Evolutionary conservation across 2,329 filamentous ascomycete species (phyloP).

Genomic region (Neoascochyta sp.): DNA sequence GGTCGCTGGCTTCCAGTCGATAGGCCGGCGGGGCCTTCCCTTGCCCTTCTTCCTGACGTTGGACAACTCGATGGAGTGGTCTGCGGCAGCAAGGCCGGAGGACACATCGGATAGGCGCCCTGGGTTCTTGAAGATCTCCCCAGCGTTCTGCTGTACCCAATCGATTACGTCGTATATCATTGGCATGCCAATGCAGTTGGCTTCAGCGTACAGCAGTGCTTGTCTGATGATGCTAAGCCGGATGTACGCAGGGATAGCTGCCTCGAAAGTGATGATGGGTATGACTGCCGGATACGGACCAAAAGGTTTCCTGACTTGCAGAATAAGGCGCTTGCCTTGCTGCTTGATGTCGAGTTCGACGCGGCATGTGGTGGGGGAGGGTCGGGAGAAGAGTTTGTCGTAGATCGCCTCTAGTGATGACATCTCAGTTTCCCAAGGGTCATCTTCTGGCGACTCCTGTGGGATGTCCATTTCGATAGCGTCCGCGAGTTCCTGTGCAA

Average conservation of each 20-base stretch:
- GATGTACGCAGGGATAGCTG: constrained; percentile 80
- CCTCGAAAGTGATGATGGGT: constrained; percentile 66
- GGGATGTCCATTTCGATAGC: constrained; percentile 40
- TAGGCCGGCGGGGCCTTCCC: constrained; percentile 45
- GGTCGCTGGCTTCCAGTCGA: constrained; percentile 61
- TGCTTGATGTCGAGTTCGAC: constrained; percentile 59
- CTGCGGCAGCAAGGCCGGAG: constrained; percentile 60
- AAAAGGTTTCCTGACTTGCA: constrained; percentile 68
- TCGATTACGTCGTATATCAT: constrained; percentile 90
- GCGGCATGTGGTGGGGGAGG: constrained; percentile 63
- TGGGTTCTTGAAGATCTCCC: constrained; percentile 76
- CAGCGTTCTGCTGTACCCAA: constrained; percentile 84
- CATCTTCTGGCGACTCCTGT: constrained; percentile 43
- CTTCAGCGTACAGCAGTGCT: constrained; percentile 66
- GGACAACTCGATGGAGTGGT: constrained; percentile 27
- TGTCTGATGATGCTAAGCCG: constrained; percentile 82
- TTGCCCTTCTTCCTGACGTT: constrained; percentile 17
- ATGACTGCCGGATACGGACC: constrained; percentile 65
- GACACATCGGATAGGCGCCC: constrained; percentile 82
- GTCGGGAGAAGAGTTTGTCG: constrained; percentile 56
- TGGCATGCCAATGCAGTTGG: constrained; percentile 72
- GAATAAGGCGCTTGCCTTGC: constrained; percentile 44
- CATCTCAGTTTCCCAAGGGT: constrained; percentile 82
- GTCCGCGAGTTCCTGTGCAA: constrained; percentile 32
- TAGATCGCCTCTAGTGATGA: constrained; percentile 81